Evolutionary conservation across 2,329 filamentous ascomycete species (phyloP).

Genomic region (Calonectria multiphialidica): DNA sequence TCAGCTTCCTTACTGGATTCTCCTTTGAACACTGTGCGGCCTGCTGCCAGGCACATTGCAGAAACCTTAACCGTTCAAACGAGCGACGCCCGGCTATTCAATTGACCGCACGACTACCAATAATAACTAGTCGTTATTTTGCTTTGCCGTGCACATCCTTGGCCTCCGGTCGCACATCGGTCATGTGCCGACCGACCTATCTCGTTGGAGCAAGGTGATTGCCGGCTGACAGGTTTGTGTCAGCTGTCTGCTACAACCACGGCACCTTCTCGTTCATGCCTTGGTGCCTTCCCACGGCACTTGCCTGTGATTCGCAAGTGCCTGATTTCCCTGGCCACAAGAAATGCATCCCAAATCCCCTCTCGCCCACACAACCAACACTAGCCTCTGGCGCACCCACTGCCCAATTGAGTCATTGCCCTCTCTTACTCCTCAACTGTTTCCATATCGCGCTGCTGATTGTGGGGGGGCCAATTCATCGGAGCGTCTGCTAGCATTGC

Average conservation of each 20-base stretch:
- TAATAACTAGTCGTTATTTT: neutral
- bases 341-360: neutral
- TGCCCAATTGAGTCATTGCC: neutral
- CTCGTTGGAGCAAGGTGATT: neutral
- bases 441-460: neutral
- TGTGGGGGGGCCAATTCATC: neutral
- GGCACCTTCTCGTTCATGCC: slow-evolving; percentile 17
- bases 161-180: neutral
- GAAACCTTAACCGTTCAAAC: neutral
- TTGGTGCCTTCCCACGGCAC: neutral
- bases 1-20: too few species aligned
- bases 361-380: neutral
- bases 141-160: neutral
- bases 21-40: neutral
- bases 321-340: slow-evolving; percentile 9
- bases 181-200: slow-evolving; percentile 14
- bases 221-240: slow-evolving; percentile 10
- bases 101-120: neutral
- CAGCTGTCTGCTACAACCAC: slow-evolving; percentile 1
- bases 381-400: neutral
- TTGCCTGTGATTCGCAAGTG: neutral
- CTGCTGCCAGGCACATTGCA: too few species aligned
- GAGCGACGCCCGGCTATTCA: neutral
- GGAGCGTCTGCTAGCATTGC: neutral
- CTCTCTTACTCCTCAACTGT: neutral